phyloP scores from a whole-genome alignment of 73 alveolate genomes.

The Paramecium bursaria region DNA sequence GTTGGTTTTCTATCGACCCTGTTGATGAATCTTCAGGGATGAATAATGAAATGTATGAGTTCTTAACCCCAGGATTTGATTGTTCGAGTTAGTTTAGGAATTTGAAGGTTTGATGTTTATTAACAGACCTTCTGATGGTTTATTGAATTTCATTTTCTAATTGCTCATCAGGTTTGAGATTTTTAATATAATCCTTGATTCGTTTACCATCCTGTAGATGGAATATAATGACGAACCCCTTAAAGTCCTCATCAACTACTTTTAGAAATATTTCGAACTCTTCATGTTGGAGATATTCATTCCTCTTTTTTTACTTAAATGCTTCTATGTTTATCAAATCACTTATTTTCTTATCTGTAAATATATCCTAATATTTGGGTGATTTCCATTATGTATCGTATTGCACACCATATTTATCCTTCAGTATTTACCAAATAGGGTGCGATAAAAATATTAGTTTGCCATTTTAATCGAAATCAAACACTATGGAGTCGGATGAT shows the following conservation, averaged over 20 bases:
- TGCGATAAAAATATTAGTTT: conserved; percentile 29
- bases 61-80: conserved; percentile 40
- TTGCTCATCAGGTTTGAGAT: conserved; percentile 23
- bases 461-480: conserved; percentile 45
- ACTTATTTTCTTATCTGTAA: conserved; percentile 26
- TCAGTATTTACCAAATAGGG: conserved; percentile 16
- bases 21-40: conserved; percentile 23
- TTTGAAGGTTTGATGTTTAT: conserved; percentile 47
- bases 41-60: conserved; percentile 23
- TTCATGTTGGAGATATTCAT: conserved; percentile 17
- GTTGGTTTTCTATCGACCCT: background rate
- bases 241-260: conserved; percentile 21
- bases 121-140: conserved; percentile 17
- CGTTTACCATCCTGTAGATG: conserved; percentile 37
- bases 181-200: conserved; percentile 33
- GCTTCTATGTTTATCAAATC: conserved; percentile 20
- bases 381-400: background rate
- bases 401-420: conserved; percentile 1
- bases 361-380: conserved; percentile 9
- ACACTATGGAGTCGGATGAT: conserved; percentile 36
- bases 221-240: conserved; percentile 43
- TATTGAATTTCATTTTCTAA: conserved; percentile 20
- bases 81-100: background rate
- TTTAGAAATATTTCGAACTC: conserved; percentile 46
- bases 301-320: conserved; percentile 11